phyloP scores from a whole-genome alignment of 257 asterid genomes.

The Solanum piurae region DNA sequence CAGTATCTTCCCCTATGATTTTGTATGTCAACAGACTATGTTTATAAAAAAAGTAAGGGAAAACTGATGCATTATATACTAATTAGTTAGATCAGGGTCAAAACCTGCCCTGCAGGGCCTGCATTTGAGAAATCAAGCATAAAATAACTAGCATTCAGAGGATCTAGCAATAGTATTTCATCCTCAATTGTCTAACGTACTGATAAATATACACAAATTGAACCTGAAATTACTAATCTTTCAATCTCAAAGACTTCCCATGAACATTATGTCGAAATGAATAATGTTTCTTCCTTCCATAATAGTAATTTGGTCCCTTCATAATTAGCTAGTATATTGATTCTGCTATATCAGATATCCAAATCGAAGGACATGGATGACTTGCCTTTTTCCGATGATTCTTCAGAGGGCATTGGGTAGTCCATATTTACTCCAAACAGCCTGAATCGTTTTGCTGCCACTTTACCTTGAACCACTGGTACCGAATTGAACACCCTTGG shows the following conservation, averaged over 20 bases:
- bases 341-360: slow-evolving; percentile 26
- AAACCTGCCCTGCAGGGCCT: background rate
- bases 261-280: background rate
- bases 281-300: background rate
- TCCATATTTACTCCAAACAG: slow-evolving; percentile 92
- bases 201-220: background rate
- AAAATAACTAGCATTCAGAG: background rate
- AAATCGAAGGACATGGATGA: slow-evolving; percentile 37
- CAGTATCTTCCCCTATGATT: background rate
- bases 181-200: background rate
- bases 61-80: background rate
- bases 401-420: slow-evolving; percentile 12
- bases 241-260: background rate
- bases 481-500: slow-evolving; percentile 72
- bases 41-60: background rate
- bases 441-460: slow-evolving; percentile 75
- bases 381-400: slow-evolving; percentile 36
- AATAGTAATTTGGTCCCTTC: background rate
- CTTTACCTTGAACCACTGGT: slow-evolving; percentile 95
- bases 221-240: background rate
- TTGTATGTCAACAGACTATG: background rate
- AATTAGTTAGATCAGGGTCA: background rate
- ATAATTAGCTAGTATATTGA: no score
- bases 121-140: background rate
- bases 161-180: background rate